Evolutionary conservation across 306 rosid species (phyloP), one percentile per base, ranked within the genome.

Genomic region (Morella rubra): DNA sequence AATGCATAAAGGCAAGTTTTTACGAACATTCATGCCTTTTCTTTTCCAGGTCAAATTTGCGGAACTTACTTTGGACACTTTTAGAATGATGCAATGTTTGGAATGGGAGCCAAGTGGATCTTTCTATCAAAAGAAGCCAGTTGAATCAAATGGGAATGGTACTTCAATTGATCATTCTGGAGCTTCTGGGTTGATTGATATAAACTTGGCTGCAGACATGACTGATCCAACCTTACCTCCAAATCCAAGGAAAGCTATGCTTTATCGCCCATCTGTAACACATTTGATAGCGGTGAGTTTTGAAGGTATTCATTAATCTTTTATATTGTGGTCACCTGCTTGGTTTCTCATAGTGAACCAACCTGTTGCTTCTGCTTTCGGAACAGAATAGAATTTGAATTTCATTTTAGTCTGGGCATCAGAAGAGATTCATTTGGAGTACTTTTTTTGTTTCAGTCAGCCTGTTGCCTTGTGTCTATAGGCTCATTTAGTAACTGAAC

Each of bases 61-160:
- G 16, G 98, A 96, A 82, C 85, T 92, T 65, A 96, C 99, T 44
- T 80, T 96, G 84, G 98, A 96, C 87, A 84, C 90, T 20, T 87
- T 85, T 75, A 91, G 99, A 86, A 96, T 96, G 97, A 73, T 91
- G 81, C 99, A 96, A 37, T 91, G 97, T 84, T 87, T 96, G 82
- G 99, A 96, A 87, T 96, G 97, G 97, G 98, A 96, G 84, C 99
- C 97, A 60, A 84, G 97, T 74, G 96, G 91, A 47, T 80, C 86
- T 68, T 91, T 91, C 84, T 89, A 83, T 86, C 97, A 85, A 79
- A 96, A 87, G 80, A 90, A 72, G 74, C 77, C 76, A 44, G 81
- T 80, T 81, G 89, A 87, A 84, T 77, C 91, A 22, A 81, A 77
- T 77, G 97, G 89, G 74, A 96, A 90, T 76, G 91, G 96, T 8